Evolutionary conservation across 2,329 filamentous ascomycete genomes (phyloP).

Genomic region (Chaetomium sp.): DNA sequence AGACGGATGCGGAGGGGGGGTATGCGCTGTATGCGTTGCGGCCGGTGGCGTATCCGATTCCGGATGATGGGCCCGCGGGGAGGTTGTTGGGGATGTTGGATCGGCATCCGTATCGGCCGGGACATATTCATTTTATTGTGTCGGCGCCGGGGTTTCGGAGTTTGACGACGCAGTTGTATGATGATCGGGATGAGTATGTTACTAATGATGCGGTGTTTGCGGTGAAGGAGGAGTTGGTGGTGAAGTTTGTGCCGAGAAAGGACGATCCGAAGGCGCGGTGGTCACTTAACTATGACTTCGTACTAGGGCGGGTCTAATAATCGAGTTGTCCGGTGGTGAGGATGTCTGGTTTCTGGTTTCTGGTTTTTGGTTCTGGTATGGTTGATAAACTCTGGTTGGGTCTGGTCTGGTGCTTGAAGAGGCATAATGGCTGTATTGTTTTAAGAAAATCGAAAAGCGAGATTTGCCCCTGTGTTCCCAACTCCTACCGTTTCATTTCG

Average conservation of each 20-base stretch:
- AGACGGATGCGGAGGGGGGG: slow-evolving; percentile 56
- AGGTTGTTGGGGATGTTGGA: slow-evolving; percentile 30
- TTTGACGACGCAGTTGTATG: slow-evolving; percentile 66
- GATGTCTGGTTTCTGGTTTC: background rate
- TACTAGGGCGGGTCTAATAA: slow-evolving; percentile 27
- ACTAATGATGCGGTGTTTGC: slow-evolving; percentile 36
- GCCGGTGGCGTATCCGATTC: slow-evolving; percentile 48
- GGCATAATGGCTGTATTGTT: too few relatives aligned
- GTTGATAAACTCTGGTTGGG: too few relatives aligned
- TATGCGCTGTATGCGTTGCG: slow-evolving; percentile 58
- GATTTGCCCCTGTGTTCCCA: too few relatives aligned
- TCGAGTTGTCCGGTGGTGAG: background rate
- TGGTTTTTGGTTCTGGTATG: too few relatives aligned
- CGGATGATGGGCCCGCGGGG: slow-evolving; percentile 32
- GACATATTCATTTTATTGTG: slow-evolving; percentile 35
- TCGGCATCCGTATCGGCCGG: slow-evolving; percentile 31
- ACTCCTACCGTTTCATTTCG: too few relatives aligned
- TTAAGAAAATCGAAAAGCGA: too few relatives aligned
- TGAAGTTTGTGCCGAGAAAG: slow-evolving; percentile 29
- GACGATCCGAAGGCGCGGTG: slow-evolving; percentile 27
- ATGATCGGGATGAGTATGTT: slow-evolving; percentile 53
- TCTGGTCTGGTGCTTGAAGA: too few relatives aligned
- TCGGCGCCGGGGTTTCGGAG: slow-evolving; percentile 52
- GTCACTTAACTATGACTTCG: slow-evolving; percentile 31
- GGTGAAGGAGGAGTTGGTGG: slow-evolving; percentile 34